Conservation (phyloP, 2,329 filamentous ascomycete genomes). For the Bipolaris gigantea region DNA sequence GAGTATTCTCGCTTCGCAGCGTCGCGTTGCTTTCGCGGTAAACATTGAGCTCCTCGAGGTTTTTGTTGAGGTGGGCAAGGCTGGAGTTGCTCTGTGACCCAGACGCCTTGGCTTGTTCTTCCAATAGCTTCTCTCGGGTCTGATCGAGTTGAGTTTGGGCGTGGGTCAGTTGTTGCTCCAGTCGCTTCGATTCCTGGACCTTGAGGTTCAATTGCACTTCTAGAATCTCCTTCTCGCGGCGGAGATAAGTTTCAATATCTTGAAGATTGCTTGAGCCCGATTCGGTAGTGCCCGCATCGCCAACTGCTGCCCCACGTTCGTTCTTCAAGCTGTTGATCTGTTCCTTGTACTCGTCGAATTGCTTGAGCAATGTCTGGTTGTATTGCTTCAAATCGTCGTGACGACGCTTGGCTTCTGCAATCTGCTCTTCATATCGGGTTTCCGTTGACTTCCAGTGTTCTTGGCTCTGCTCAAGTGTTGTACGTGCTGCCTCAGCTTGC, state of each 20-base stretch:
- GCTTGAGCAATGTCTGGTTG: slow-evolving; percentile 86
- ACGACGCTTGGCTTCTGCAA: slow-evolving; percentile 74
- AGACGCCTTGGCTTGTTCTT: slow-evolving; percentile 78
- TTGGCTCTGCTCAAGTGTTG: slow-evolving; percentile 76
- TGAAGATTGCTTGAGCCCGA: slow-evolving; percentile 74
- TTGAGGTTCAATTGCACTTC: slow-evolving; percentile 95
- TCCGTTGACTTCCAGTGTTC: slow-evolving; percentile 84
- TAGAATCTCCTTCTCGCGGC: slow-evolving; percentile 95
- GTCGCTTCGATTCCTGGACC: slow-evolving; percentile 80
- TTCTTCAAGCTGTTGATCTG: slow-evolving; percentile 82
- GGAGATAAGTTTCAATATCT: slow-evolving; percentile 87
- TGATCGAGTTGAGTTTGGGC: slow-evolving; percentile 87
- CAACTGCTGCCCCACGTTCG: slow-evolving; percentile 60
- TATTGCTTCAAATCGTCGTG: slow-evolving; percentile 85
- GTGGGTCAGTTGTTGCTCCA: slow-evolving; percentile 89
- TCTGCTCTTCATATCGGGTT: slow-evolving; percentile 79
- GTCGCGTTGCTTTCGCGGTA: slow-evolving; percentile 95
- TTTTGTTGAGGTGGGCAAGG: slow-evolving; percentile 90
- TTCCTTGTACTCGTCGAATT: slow-evolving; percentile 78
- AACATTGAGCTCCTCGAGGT: slow-evolving; percentile 91
- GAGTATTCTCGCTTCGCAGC: slow-evolving; percentile 80
- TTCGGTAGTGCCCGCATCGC: slow-evolving; percentile 57
- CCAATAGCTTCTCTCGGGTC: slow-evolving; percentile 81
- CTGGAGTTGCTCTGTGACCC: slow-evolving; percentile 72
- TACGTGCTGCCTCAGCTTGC: slow-evolving; percentile 83